These are phyloP conservation scores for Onygenales sp. DNA, from an alignment of 2,329 filamentous ascomycete species.

Conservation along the genomic window DNA sequence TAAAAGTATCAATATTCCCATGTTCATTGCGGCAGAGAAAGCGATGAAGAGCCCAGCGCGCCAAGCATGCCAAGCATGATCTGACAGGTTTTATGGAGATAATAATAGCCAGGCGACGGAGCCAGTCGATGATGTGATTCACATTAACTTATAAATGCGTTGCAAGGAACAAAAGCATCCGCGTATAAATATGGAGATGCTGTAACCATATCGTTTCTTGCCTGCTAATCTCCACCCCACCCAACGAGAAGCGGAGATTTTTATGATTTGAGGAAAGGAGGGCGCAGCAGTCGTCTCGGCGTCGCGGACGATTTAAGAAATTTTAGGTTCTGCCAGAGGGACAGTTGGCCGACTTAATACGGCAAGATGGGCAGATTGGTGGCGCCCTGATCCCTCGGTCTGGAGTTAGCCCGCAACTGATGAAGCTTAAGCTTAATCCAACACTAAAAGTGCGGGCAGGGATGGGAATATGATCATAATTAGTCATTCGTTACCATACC, in stretches of 20 bases:
- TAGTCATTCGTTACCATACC: no score
- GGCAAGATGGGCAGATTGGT: not conserved
- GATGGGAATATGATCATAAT: no score
- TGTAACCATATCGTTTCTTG: not conserved
- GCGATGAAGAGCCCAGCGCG: not conserved
- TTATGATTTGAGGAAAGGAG: not conserved
- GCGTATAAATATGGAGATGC: not conserved
- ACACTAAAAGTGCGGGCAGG: constrained; percentile 21
- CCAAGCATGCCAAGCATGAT: constrained; percentile 1
- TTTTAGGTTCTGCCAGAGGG: not conserved
- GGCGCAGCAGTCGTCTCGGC: not conserved
- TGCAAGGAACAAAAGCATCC: no score
- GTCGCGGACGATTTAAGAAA: not conserved
- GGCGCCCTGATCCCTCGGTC: constrained; percentile 24
- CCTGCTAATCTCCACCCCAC: not conserved
- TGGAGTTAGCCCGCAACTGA: constrained; percentile 24
- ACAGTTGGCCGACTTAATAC: not conserved
- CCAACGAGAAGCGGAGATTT: not conserved
- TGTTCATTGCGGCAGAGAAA: no score
- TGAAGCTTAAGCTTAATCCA: constrained; percentile 37
- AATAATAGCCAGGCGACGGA: not conserved
- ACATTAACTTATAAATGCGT: no score
- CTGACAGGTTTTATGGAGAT: not conserved
- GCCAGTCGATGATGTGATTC: not conserved
- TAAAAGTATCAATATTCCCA: no score